Evolutionary conservation across 202 grass and related monocot species (phyloP).

Genomic region (Zizania palustris): DNA sequence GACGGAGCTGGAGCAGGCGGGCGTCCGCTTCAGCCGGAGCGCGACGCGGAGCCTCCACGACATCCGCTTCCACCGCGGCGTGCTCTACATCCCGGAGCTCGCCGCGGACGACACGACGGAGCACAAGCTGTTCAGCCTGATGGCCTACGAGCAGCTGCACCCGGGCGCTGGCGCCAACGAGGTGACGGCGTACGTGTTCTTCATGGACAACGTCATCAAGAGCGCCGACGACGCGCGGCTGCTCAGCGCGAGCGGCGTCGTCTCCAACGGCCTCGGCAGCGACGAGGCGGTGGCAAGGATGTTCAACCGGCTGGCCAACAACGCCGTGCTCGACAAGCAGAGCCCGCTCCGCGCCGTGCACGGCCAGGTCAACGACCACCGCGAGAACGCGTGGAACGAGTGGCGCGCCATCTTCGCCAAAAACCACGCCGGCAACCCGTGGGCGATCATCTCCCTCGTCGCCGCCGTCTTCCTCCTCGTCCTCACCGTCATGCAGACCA

Average conservation of each 20-base stretch:
- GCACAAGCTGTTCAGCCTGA: slow-evolving; percentile 46
- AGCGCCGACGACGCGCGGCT: slow-evolving; percentile 53
- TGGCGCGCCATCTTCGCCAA: slow-evolving; percentile 11
- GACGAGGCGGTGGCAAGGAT: slow-evolving; percentile 56
- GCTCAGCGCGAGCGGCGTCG: slow-evolving; percentile 44
- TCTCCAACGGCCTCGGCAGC: slow-evolving; percentile 53
- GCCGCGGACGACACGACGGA: slow-evolving; percentile 49
- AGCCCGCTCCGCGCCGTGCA: slow-evolving; percentile 54
- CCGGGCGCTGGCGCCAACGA: slow-evolving; percentile 43
- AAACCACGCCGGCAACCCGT: background rate
- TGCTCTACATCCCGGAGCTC: slow-evolving; percentile 27
- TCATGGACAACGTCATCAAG: slow-evolving; percentile 82
- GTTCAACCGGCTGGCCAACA: slow-evolving; percentile 52
- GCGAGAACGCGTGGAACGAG: background rate
- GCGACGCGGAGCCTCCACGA: slow-evolving; percentile 3
- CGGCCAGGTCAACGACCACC: slow-evolving; percentile 38
- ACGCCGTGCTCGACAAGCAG: slow-evolving; percentile 46
- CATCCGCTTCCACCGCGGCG: background rate
- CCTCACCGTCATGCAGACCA: slow-evolving; percentile 35
- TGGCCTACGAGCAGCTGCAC: slow-evolving; percentile 32
- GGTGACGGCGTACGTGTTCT: slow-evolving; percentile 53
- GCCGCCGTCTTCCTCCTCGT: slow-evolving; percentile 30
- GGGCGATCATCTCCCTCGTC: background rate
- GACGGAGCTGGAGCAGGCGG: slow-evolving; percentile 10
- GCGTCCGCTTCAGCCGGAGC: slow-evolving; percentile 10